A percentile compares a stretch with the other conserved stretches of the same genome.
Evolutionary conservation across 768 basidiomycete genomes (phyloP).

Genomic region (Kwoniella shandongensis): DNA sequence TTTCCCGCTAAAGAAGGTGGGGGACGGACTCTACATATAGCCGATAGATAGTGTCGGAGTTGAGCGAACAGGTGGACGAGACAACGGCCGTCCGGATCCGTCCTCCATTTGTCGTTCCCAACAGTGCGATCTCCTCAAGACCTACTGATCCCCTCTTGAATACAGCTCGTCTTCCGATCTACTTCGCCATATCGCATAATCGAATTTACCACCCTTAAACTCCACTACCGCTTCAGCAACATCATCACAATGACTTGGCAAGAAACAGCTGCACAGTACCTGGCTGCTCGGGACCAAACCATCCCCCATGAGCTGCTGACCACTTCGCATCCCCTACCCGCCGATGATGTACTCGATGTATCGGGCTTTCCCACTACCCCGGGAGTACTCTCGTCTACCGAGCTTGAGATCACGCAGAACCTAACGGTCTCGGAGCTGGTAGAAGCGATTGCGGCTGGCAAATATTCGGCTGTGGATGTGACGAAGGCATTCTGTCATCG

Average conservation of each 20-base stretch:
- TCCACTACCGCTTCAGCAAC: too few species aligned
- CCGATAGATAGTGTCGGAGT: too few species aligned
- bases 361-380: constrained; percentile 57
- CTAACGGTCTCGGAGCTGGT: constrained; percentile 53
- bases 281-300: background rate
- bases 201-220: too few species aligned
- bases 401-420: constrained; percentile 65
- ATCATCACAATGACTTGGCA: constrained; percentile 20
- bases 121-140: too few species aligned
- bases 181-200: too few species aligned
- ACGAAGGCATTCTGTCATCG: constrained; percentile 63
- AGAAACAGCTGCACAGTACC: constrained; percentile 11
- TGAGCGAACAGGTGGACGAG: too few species aligned
- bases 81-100: too few species aligned
- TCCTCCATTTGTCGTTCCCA: too few species aligned
- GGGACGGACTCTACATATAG: too few species aligned
- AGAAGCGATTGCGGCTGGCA: constrained; percentile 13
- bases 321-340: background rate
- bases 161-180: too few species aligned
- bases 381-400: constrained; percentile 62
- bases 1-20: too few species aligned
- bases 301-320: constrained; percentile 5
- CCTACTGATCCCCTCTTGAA: too few species aligned
- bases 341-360: constrained; percentile 58
- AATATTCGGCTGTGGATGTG: constrained; percentile 49